Conservation (phyloP, 306 rosid genomes). For the Vigna reflexopilosa region DNA sequence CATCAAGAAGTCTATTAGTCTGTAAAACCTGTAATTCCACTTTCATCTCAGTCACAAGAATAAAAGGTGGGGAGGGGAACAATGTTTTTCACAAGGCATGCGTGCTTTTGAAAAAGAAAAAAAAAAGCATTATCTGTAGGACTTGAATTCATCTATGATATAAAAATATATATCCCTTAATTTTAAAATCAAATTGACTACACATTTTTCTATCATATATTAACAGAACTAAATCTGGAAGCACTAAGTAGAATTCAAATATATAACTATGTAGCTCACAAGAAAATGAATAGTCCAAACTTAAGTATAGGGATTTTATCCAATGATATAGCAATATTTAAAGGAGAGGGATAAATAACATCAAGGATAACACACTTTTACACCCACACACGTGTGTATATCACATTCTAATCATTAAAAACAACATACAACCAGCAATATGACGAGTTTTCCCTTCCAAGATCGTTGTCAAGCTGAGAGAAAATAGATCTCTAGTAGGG, state of each 20-base stretch:
- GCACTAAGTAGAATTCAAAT: neutral
- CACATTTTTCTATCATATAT: neutral
- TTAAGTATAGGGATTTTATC: neutral
- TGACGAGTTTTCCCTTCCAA: conserved; percentile 77
- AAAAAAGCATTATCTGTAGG: neutral
- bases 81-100: neutral
- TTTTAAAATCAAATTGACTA: neutral
- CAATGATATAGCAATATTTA: neutral
- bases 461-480: conserved; percentile 68
- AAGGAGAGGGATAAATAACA: neutral
- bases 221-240: neutral
- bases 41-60: conserved; percentile 33
- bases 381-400: no score
- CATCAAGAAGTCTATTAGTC: conserved; percentile 65
- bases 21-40: conserved; percentile 68
- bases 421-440: conserved; percentile 87
- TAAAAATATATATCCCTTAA: neutral
- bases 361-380: neutral
- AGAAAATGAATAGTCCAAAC: neutral
- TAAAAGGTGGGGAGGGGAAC: neutral
- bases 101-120: neutral
- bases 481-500: conserved; percentile 37
- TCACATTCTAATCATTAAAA: neutral
- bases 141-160: conserved; percentile 3
- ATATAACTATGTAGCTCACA: neutral